Evolutionary conservation across 108 stramenopile genomes (phyloP), one percentile per base, ranked within the genome.

Genomic region (Pseudonitzschia multistriata): DNA sequence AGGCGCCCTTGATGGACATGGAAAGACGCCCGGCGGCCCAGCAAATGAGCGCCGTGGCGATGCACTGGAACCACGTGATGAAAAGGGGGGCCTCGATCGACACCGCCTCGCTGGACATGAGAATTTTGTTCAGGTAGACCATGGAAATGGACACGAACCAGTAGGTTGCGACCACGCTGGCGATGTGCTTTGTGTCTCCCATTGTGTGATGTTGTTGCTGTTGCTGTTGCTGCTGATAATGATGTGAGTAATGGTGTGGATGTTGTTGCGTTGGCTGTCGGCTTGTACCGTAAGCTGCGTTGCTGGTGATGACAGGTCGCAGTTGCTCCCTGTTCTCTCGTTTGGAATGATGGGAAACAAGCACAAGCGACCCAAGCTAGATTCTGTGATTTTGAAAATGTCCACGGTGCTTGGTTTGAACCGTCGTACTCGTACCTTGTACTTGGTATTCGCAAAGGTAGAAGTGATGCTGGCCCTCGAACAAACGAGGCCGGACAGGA

Each of bases 1-100:
- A 70, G 39, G 24, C 65, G 33, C 61, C 31, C 48, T 72, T 76
- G 69, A 62, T 80, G 59, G 48, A 86, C 68, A 62, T 91, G 86
- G 69, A 83, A 64, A 48, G 60, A 47, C 62, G 47, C 33, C 97
- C 96, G 37, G 92, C 89, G 7, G 79, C 56, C 78, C 80, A 93
- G 77, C 93, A 95, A 54, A 97, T 92, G 27, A 82, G 34, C 22
- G 81, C 84, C 25, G 97, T 96, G 6, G 96, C 72, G 55, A 97
- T 67, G 78, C 97, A 97, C 74, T 95, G 96, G 71, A 81, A 97
- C 97, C 97, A 97, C 2, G 97, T 97, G 19, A 97, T 82, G 68
- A 96, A 96, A n/a, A 97, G 83, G 7, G 97, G 97, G 10, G 92
- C 95, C 0, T 90, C 78, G 62, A 95, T 90, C 66, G 87, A 88